These are phyloP conservation scores for Lycium ferocissimum DNA, from an alignment of 257 asterid genomes.

Conservation along the genomic window DNA sequence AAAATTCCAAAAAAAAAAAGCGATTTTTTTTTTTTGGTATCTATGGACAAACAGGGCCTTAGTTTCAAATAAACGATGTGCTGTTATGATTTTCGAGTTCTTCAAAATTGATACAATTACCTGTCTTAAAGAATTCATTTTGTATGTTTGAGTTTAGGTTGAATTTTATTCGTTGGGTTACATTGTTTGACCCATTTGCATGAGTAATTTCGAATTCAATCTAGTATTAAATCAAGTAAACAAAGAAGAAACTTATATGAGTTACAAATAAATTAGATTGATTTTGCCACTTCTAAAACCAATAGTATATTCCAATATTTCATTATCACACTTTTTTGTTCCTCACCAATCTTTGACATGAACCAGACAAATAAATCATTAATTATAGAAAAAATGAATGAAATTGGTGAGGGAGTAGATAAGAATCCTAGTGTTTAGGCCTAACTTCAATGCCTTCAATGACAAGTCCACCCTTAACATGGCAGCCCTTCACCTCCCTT, in stretches of 20 bases:
- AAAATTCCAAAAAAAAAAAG: no score
- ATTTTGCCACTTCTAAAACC: background rate
- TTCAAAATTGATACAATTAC: no score
- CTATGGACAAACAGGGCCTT: no score
- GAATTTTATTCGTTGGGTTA: no score
- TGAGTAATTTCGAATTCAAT: background rate
- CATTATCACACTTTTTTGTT: background rate
- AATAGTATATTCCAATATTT: background rate
- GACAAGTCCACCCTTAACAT: constrained; percentile 45
- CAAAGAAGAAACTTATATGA: background rate
- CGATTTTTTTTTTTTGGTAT: no score
- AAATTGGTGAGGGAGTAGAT: background rate
- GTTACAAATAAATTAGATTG: background rate
- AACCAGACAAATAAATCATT: background rate
- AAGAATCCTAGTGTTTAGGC: constrained; percentile 31
- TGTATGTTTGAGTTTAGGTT: no score
- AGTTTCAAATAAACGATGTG: no score
- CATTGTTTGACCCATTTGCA: background rate
- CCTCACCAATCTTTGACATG: background rate
- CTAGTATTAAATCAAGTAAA: no score
- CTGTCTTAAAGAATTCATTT: no score
- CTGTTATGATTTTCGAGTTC: no score
- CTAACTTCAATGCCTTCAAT: constrained; percentile 48
- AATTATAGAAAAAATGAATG: background rate
- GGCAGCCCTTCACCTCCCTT: constrained; percentile 48